Base-by-base conservation (phyloP, 176 grass and related monocot genomes). In the Luzula sylvatica region DNA sequence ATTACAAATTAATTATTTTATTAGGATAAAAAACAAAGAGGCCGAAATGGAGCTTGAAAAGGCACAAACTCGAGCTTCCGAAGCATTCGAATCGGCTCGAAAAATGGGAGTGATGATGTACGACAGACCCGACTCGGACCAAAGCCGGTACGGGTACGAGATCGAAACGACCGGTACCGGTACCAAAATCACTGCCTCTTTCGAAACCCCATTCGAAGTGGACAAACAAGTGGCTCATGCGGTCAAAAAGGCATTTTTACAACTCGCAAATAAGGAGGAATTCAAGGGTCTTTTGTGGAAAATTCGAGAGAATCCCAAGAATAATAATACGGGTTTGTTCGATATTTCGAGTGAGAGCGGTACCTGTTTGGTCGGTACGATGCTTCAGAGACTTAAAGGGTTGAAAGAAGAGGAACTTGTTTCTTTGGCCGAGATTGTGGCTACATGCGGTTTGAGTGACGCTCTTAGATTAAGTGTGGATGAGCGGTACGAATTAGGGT, bases 51-150 rank as follows among this genome's bases (percentile, higher is more conserved):
- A 48, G 39, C 48, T 83, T 74, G 82, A 83, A 56, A 78, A 83
- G 64, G 74, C 93, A 19, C 59, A 77, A 46, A 38, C 70, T 54
- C 47, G 16, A 9, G 86, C 78, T 2, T 58, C 78, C 53, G 78
- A 92, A 69, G 86, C 82, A 32, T 98, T 98, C 14, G 86, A 87
- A 75, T 73, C 80, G 40, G 92, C 81, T 17, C 65, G 75, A 60
- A 52, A 70, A 72, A 62, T 98, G 65, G 92, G 92, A 43, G 81
- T 98, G 15, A 98, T 90, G 86, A 98, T 98, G 92, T 98, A 98
- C 69, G 92, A 90, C 53, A 78, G 38, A 28, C 86, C 86, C 32
- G 78, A 92, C 54, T 82, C n/a, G 1, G 44, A 7, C 42, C 25
- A 6, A 14, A 64, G 47, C 43, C 5, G 26, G 19, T 15, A 35